These are phyloP conservation scores for Ustilago sp. DNA, from an alignment of 1,284 basidiomycete species.

Conservation along the genomic window DNA sequence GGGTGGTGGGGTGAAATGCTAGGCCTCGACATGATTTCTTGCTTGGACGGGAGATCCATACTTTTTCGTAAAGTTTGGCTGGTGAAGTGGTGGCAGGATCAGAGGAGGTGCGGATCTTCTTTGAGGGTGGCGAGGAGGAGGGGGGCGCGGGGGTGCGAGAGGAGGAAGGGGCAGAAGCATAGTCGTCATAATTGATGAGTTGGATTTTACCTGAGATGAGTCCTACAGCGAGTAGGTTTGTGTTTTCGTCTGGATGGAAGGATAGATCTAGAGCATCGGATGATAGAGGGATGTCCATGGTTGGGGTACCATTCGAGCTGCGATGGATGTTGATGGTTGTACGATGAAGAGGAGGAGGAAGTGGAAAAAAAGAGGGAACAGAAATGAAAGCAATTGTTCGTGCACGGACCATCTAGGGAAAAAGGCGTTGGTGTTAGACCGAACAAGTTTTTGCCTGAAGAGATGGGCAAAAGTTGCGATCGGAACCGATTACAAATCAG, in stretches of 20 bases:
- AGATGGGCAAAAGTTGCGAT: conserved; percentile 4
- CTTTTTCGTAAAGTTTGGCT: conserved; percentile 35
- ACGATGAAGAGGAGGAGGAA: neutral
- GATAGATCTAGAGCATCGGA: conserved; percentile 88
- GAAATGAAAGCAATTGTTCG: neutral
- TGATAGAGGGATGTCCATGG: conserved; percentile 69
- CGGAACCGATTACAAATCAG: conserved; percentile 26
- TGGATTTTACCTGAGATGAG: conserved; percentile 86
- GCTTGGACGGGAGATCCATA: conserved; percentile 52
- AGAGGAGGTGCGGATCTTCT: conserved; percentile 2
- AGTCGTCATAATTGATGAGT: conserved; percentile 76
- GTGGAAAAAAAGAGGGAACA: no score
- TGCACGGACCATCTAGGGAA: neutral
- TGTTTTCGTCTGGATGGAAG: conserved; percentile 80
- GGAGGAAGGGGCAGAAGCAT: conserved; percentile 10
- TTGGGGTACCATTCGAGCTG: neutral
- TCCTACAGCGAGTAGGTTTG: conserved; percentile 77
- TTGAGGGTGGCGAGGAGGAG: conserved; percentile 3
- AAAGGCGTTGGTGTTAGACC: neutral
- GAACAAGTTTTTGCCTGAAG: neutral
- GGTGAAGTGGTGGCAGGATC: neutral
- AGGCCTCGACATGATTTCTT: conserved; percentile 63
- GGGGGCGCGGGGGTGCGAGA: conserved; percentile 6
- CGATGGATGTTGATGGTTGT: no score
- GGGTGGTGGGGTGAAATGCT: conserved; percentile 36